Evolutionary conservation across 169 alveolate genomes (phyloP).

Genomic region (Plasmodium sp.): DNA sequence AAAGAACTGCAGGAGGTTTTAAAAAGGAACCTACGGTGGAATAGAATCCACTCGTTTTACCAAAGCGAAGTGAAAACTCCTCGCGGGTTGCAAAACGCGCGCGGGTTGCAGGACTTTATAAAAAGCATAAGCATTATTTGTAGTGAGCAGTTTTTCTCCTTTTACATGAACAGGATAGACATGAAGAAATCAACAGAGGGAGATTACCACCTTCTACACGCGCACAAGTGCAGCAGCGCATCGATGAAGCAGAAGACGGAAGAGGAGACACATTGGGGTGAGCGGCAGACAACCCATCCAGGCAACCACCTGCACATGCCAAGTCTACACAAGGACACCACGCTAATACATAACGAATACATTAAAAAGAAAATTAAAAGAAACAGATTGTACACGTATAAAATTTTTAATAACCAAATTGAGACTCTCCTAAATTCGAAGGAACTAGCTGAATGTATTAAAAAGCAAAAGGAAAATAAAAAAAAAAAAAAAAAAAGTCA

Average conservation of each 20-base stretch:
- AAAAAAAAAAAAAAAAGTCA: constrained; percentile 3
- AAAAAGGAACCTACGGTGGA: not conserved
- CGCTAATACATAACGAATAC: constrained; percentile 63
- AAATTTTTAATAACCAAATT: constrained; percentile 42
- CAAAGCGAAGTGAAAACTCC: not conserved
- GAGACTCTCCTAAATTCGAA: constrained; percentile 35
- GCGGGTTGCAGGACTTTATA: constrained; percentile 12
- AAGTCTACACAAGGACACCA: constrained; percentile 5
- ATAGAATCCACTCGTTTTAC: not conserved
- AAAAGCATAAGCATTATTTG: constrained; percentile 47
- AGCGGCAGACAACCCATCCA: not conserved
- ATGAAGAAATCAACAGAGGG: not conserved
- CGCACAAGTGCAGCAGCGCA: not conserved
- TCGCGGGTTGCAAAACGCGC: not conserved
- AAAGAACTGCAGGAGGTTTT: not conserved
- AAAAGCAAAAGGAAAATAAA: constrained; percentile 40
- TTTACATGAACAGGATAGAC: constrained; percentile 49
- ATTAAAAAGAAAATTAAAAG: constrained; percentile 62
- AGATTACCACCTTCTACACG: not conserved
- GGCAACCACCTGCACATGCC: not conserved
- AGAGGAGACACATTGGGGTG: not conserved
- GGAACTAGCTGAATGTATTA: constrained; percentile 38
- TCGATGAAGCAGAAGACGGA: not conserved
- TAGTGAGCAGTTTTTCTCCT: constrained; percentile 18
- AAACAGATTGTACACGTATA: constrained; percentile 55